phyloP scores from a whole-genome alignment of 2,329 filamentous ascomycete species.

The Mariannaea sp. region DNA sequence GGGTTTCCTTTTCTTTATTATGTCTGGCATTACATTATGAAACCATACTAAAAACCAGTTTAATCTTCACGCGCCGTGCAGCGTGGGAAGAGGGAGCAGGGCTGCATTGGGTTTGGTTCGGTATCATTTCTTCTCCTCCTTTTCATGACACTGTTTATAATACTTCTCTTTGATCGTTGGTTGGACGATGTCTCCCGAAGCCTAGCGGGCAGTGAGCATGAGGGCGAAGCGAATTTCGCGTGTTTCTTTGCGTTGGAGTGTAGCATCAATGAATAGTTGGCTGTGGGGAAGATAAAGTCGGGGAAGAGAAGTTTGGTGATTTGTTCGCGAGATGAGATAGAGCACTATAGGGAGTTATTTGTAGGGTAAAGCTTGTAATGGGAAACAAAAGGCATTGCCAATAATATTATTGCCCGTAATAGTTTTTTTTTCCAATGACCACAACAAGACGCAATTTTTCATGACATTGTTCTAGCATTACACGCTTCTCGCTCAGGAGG shows the following conservation, averaged over 20 bases:
- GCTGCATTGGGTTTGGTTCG: conserved; percentile 47
- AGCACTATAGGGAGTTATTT: conserved; percentile 41
- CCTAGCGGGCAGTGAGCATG: conserved; percentile 11
- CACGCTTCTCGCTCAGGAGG: conserved; percentile 17
- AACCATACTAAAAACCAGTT: conserved; percentile 42
- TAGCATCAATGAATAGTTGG: conserved; percentile 25
- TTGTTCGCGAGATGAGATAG: conserved; percentile 39
- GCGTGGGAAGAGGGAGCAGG: conserved; percentile 46
- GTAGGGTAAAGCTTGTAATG: conserved; percentile 43
- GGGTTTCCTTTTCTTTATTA: conserved; percentile 33
- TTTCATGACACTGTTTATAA: conserved; percentile 39
- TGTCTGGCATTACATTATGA: conserved; percentile 44
- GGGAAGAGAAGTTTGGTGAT: conserved; percentile 31
- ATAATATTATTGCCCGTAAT: conserved; percentile 20
- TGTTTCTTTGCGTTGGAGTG: conserved; percentile 26
- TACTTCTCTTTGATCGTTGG: conserved; percentile 33
- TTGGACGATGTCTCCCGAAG: conserved; percentile 26
- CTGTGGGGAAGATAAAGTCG: conserved; percentile 31
- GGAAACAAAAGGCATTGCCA: conserved; percentile 39
- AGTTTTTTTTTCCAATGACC: conserved; percentile 16
- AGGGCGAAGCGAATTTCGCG: conserved; percentile 17
- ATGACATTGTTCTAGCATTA: conserved; percentile 31
- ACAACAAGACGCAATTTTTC: conserved; percentile 10
- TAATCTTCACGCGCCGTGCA: conserved; percentile 47
- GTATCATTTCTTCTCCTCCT: conserved; percentile 40